Base-by-base conservation (phyloP, 108 stramenopile genomes). In the Parietichytrium sp. region DNA sequence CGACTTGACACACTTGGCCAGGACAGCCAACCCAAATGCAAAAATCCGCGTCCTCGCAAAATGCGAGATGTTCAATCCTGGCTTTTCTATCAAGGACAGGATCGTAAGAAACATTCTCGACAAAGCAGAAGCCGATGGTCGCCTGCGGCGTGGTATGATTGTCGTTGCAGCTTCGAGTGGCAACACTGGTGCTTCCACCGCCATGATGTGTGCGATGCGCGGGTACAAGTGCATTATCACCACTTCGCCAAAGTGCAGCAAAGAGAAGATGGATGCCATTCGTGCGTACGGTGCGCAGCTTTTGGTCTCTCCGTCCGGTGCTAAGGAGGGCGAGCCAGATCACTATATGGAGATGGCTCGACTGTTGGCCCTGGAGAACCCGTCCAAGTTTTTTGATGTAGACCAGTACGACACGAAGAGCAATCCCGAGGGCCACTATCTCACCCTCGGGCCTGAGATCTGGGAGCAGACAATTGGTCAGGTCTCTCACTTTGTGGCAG, bases 81-180 rank as follows among this genome's bases (percentile, higher is more conserved):
- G 89, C 38, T 86, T 89, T 2, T 90, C 91, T 13, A 94, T 96
- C 82, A 98, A 98, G 90, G 97, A 98, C 88, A 92, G 97, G 15
- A 54, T 90, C 26, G 90, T 86, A 54, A 55, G 93, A 52, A 88
- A 90, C 10, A 87, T 96, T 52, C 94, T 98, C 82, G 93, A 94
- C 30, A 85, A 90, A 7, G 94, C 94, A 0, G 96, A 96, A 79
- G 84, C 82, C 16, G 82, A 88, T 54, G 95, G 96, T 6, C 72
- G 86, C 47, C 81, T 97, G 53, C 89, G 86, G 72, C 93, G 92
- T 25, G 97, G 97, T 3, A 86, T 94, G 79, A 95, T 94, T 1
- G 93, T 96, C 30, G 86, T 98, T 15, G 97, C 97, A 83, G 94
- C 95, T 29, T 95, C 95, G 1, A 91, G 90, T 29, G 97, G 97